These are phyloP conservation scores for Globisporangium lucens DNA, from an alignment of 352 stramenopile genomes.

Conservation along the genomic window DNA sequence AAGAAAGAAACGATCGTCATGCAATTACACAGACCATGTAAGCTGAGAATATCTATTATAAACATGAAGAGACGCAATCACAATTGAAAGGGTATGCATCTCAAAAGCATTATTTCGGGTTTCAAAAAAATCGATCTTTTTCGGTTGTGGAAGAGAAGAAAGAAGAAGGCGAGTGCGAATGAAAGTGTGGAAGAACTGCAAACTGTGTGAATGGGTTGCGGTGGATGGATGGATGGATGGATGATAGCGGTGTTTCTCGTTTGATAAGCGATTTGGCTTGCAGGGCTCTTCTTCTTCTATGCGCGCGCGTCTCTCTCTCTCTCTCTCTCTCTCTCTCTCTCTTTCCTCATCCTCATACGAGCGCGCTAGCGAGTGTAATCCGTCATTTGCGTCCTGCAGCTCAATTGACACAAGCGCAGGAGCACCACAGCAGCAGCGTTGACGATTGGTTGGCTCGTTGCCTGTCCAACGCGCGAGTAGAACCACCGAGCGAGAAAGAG, in stretches of 20 bases:
- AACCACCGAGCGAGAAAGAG: background rate
- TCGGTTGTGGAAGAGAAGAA: background rate
- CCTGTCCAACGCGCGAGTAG: background rate
- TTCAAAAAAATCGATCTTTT: background rate
- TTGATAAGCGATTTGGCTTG: background rate
- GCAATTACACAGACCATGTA: background rate
- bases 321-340: background rate
- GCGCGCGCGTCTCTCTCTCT: background rate
- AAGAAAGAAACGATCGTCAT: background rate
- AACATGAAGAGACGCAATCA: background rate
- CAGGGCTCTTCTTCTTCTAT: background rate
- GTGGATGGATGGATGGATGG: background rate
- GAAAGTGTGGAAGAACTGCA: background rate
- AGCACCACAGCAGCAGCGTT: background rate
- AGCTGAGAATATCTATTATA: background rate
- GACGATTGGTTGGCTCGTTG: background rate
- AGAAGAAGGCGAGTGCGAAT: background rate
- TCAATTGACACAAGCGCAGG: background rate
- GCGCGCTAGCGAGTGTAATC: slow-evolving; percentile 3
- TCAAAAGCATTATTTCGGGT: too few species aligned
- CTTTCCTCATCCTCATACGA: background rate
- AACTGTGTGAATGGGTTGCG: too few species aligned
- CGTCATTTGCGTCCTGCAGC: slow-evolving; percentile 1
- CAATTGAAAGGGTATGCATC: background rate
- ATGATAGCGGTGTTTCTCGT: background rate